These are phyloP conservation scores for Aspergillus sp. DNA, from an alignment of 2,329 filamentous ascomycete species.

Conservation along the genomic window DNA sequence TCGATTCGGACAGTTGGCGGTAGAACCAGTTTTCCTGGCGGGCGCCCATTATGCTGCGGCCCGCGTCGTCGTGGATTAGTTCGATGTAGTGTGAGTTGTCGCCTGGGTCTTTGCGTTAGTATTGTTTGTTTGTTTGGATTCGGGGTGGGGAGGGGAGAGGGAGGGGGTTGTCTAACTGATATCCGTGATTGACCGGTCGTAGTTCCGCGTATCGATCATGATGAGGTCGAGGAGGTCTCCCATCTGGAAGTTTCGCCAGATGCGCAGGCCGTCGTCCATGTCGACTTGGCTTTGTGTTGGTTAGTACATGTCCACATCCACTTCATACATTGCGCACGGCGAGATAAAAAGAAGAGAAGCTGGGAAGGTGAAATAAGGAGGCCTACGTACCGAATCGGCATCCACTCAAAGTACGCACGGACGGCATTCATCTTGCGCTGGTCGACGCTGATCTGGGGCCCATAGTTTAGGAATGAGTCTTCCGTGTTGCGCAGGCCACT, in stretches of 20 bases:
- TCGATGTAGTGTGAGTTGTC: conserved; percentile 68
- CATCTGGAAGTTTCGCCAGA: conserved; percentile 70
- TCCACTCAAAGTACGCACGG: conserved; percentile 71
- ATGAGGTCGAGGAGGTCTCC: conserved; percentile 69
- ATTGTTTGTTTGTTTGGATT: neutral
- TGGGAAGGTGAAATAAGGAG: conserved; percentile 23
- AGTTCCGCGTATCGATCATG: conserved; percentile 71
- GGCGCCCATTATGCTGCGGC: conserved; percentile 71
- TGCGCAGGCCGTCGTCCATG: conserved; percentile 70
- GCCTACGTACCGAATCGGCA: conserved; percentile 55
- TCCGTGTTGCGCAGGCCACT: conserved; percentile 68
- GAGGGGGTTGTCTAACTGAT: conserved; percentile 7
- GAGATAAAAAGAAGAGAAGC: too few relatives aligned
- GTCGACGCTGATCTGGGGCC: conserved; percentile 65
- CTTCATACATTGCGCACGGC: too few relatives aligned
- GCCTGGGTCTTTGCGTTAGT: conserved; percentile 36
- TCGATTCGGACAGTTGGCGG: conserved; percentile 59
- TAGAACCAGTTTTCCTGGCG: conserved; percentile 79
- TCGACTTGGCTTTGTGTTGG: conserved; percentile 57
- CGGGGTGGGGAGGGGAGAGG: neutral
- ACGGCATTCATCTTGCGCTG: conserved; percentile 76
- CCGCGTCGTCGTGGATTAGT: conserved; percentile 67
- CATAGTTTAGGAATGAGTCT: conserved; percentile 64
- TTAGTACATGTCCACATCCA: neutral
- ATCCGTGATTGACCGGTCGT: conserved; percentile 68